Evolutionary conservation across 2,329 filamentous ascomycete species (phyloP), one percentile per base, ranked within the genome.

Genomic region (Ceratocystiopsis sp.): DNA sequence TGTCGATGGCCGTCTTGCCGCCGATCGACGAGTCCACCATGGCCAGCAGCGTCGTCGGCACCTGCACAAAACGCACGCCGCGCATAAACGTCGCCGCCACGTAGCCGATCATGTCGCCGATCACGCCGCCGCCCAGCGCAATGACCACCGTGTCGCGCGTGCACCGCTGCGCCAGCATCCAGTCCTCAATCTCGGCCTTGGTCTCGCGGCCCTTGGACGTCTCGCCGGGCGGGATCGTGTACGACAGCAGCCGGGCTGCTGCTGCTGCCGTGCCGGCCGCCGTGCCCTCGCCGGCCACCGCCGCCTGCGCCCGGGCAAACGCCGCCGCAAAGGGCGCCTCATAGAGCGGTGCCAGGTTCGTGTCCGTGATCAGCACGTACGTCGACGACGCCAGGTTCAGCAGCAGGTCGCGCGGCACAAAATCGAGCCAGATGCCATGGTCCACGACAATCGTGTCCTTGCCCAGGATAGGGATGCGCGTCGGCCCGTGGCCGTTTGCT

Each of bases 21-120:
- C 91, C 91, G 57, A 98, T 96, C 35, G 86, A 94, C 38, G 89
- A 96, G 62, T 98, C 91, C 37, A 98, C 91, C 91, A 98, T 98
- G 50, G 91, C 78, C 42, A 98, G 70, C 45, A 98, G 68, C 0
- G 87, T 94, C 11, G 91, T 98, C 1, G 91, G 91, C 39, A 98
- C 87, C 62, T 98, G 91, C 37, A 95, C 86, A 58, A 94, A 94
- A 52, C 84, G 84, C 49, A 98, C 80, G 44, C 91, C 91, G 52
- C 91, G 80, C 91, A 98, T 98, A 64, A 96, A 98, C 35, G 91
- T 98, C 35, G 91, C 86, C 18, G 91, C 91, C 42, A 96, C 86
- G 59, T 93, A 98, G 42, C 91, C 91, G 49, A 94, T 87, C 81
- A 98, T 82, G 61, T 98, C 91, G 32, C 91, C 91, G 61, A 98